Evolutionary conservation across 768 basidiomycete species (phyloP).

Genomic region (Leccinum truebloodii): DNA sequence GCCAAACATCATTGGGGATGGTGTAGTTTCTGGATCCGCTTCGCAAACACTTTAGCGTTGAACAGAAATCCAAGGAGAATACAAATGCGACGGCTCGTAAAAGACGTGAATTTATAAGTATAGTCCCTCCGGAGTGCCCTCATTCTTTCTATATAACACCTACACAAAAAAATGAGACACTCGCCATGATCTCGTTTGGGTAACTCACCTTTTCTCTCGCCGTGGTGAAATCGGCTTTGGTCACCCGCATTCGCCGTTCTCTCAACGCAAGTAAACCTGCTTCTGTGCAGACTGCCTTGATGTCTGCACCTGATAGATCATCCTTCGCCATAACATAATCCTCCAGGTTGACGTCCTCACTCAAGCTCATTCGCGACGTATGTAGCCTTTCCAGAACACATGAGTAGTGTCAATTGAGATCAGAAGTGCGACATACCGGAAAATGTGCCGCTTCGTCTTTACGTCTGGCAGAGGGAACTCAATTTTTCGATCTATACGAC

Average conservation of each 20-base stretch:
- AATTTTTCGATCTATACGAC: slow-evolving; percentile 98
- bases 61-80: not conserved
- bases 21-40: not conserved
- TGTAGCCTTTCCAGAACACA: slow-evolving; percentile 57
- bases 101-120: slow-evolving; percentile 56
- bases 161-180: slow-evolving; percentile 29
- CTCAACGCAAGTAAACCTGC: slow-evolving; percentile 94
- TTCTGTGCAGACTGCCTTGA: slow-evolving; percentile 99
- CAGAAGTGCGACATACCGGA: slow-evolving; percentile 55
- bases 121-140: slow-evolving; percentile 89
- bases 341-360: slow-evolving; percentile 88
- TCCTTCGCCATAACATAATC: slow-evolving; percentile 96
- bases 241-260: slow-evolving; percentile 93
- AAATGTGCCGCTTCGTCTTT: slow-evolving; percentile 99
- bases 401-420: slow-evolving; percentile 7
- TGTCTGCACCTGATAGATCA: slow-evolving; percentile 95
- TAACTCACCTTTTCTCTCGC: slow-evolving; percentile 87
- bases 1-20: not conserved
- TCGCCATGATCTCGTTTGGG: slow-evolving; percentile 1
- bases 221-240: slow-evolving; percentile 84
- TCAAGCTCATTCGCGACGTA: slow-evolving; percentile 92
- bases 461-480: slow-evolving; percentile 97
- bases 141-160: slow-evolving; percentile 96
- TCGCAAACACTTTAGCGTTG: not conserved
- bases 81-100: slow-evolving; percentile 5